Conservation (phyloP, 106 monocot species). For the Allium cepa region DNA sequence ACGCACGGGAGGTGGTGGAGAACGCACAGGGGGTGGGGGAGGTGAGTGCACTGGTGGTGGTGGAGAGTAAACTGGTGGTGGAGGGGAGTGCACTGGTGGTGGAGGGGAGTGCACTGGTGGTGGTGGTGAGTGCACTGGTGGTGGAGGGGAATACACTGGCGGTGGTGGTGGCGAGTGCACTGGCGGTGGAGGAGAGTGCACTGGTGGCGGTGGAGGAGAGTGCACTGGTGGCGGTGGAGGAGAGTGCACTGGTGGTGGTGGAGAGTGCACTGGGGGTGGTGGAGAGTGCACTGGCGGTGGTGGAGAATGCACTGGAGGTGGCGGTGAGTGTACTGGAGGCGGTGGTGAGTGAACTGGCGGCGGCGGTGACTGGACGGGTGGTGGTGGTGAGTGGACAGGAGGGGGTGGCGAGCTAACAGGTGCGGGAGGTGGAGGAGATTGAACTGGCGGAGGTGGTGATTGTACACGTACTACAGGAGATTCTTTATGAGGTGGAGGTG, state of each 20-base stretch:
- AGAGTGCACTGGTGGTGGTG: background rate
- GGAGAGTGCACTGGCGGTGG: background rate
- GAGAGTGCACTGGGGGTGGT: background rate
- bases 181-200: background rate
- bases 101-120: background rate
- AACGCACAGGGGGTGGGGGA: background rate
- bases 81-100: background rate
- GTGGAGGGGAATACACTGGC: background rate
- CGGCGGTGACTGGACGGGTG: background rate
- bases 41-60: background rate
- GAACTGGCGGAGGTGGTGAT: background rate
- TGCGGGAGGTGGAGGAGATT: background rate
- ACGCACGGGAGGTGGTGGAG: background rate
- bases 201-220: background rate
- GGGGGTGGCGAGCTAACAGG: background rate
- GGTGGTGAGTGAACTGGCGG: background rate
- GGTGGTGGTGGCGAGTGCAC: background rate
- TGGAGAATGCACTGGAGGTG: background rate
- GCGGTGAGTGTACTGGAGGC: background rate
- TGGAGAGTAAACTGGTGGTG: background rate
- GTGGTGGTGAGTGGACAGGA: background rate
- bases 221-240: background rate
- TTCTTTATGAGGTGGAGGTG: background rate
- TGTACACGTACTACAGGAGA: background rate
- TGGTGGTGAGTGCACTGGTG: conserved; percentile 3